phyloP scores from a whole-genome alignment of 2,329 filamentous ascomycete genomes.

The Fusarium austroafricanum region DNA sequence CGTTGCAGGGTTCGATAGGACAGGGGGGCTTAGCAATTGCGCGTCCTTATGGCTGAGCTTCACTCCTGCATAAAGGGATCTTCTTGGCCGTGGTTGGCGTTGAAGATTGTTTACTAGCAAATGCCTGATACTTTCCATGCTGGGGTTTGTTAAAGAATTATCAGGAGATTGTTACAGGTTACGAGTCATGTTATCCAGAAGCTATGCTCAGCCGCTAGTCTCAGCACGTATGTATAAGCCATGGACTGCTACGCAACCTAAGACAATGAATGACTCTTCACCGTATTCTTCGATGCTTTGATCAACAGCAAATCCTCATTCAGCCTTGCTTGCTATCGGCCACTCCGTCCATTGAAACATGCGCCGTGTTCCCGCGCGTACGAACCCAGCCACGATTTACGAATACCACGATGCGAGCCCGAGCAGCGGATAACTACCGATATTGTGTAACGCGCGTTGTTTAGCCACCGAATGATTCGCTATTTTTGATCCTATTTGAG shows the following conservation, averaged over 20 bases:
- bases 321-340: background rate
- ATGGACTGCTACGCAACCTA: background rate
- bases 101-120: background rate
- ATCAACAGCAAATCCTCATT: background rate
- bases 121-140: background rate
- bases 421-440: background rate
- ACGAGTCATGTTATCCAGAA: background rate
- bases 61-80: constrained; percentile 26
- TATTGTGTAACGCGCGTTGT: background rate
- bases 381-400: constrained; percentile 1
- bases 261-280: background rate
- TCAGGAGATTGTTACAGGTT: background rate
- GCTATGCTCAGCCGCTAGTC: background rate
- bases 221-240: background rate
- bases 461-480: background rate
- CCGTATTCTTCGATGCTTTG: constrained; percentile 1
- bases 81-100: constrained; percentile 4
- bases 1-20: background rate
- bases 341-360: background rate
- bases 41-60: constrained; percentile 37
- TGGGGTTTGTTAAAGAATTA: background rate
- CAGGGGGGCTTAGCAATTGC: constrained; percentile 28
- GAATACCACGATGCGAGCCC: background rate
- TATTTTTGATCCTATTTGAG: too few relatives aligned
- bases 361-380: background rate